Conservation (phyloP, 225 moss, liverwort and hornwort species). For the Polytrichum commune region DNA sequence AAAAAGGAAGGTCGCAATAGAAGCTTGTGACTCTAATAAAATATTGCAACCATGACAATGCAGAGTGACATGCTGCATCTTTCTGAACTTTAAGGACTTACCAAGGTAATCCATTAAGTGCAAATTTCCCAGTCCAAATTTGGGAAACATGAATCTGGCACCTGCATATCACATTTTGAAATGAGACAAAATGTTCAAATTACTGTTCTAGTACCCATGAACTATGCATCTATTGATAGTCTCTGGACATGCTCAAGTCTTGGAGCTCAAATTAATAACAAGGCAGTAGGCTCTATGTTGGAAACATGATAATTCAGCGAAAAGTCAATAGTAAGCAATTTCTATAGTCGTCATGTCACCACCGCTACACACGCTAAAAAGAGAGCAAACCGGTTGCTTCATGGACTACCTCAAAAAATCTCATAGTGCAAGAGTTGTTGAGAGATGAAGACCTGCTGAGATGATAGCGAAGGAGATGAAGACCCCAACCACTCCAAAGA, state of each 20-base stretch:
- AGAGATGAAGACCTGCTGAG: conserved; percentile 22
- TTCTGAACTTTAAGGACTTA: conserved; percentile 4
- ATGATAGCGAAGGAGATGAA: conserved; percentile 76
- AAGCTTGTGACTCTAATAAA: background rate
- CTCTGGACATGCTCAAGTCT: too few relatives aligned
- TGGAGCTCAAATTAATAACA: too few relatives aligned
- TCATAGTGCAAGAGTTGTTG: too few relatives aligned
- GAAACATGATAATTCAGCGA: too few relatives aligned
- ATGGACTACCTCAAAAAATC: too few relatives aligned
- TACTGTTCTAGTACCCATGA: background rate
- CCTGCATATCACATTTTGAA: conserved; percentile 22
- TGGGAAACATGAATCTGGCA: conserved; percentile 47
- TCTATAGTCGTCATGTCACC: too few relatives aligned
- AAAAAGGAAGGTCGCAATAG: background rate
- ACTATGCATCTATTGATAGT: too few relatives aligned
- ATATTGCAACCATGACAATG: background rate
- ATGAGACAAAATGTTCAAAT: background rate
- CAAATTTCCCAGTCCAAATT: conserved; percentile 52
- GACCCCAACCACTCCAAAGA: conserved; percentile 76
- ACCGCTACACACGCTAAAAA: too few relatives aligned
- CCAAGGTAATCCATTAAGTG: conserved; percentile 65
- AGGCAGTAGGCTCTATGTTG: too few relatives aligned
- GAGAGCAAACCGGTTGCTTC: too few relatives aligned
- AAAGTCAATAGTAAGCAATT: too few relatives aligned
- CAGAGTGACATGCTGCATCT: background rate